Evolutionary conservation across 2,329 filamentous ascomycete species (phyloP), one percentile per base, ranked within the genome.

Genomic region (Davidsoniella australis): DNA sequence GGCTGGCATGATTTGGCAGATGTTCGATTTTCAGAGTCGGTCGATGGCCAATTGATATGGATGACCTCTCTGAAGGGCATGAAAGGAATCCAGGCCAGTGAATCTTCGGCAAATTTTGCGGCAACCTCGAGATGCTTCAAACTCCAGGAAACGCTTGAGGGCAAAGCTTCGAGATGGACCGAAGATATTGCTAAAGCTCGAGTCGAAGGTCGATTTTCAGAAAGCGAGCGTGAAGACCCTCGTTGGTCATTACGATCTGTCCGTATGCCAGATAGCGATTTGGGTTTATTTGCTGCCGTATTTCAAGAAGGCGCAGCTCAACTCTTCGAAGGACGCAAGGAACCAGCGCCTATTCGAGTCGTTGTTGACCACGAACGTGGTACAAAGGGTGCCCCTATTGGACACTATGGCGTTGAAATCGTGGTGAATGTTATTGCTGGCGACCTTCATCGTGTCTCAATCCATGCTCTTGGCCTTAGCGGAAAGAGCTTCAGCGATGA

Each of bases 111-210:
- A 5, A 49, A 41, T 20, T 17, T 47, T 10, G 26, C 39, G 5
- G 43, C 51, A 36, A 78, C 79, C 2, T 70, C 80, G 9, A 72
- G 80, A 26, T 82, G 78, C 53, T 82, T 94, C 58, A 64, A 82
- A 39, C 71, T 94, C 1, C 75, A 80, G 46, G 84, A 85, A 47
- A 66, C 74, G 6, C 89, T 89, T 57, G 84, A 94, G 59, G 80
- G 79, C 23, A 88, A 80, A 61, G 85, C 82, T 1, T 68, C 71
- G 16, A 84, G 81, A 53, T 80, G 85, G 64, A 78, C 78, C 24
- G 89, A 96, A 63, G 91, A 96, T 55, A 71, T 95, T 10, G 77
- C 80, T 44, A 93, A 89, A 64, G 87, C 88, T 7, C 78, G 81
- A 55, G 78, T 95, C 12, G 89, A 95, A 63, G 82, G 80, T 5